Conservation (phyloP, 1,284 basidiomycete species). For the Laetiporus sulphureus region DNA sequence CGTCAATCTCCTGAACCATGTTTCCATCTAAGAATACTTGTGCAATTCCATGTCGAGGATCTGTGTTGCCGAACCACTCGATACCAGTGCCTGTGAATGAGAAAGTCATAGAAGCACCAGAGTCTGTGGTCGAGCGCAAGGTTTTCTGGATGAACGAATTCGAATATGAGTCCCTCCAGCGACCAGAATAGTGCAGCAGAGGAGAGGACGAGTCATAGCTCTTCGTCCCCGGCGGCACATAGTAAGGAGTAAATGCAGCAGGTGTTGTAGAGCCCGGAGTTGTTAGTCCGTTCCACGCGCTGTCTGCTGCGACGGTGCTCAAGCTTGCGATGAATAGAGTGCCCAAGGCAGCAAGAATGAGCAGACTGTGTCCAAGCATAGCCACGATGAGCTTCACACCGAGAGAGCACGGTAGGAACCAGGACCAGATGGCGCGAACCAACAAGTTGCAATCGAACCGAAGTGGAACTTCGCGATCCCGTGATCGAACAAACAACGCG, state of each 20-base stretch:
- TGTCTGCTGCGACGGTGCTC: too few species aligned
- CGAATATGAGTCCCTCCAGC: constrained; percentile 51
- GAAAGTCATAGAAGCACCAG: constrained; percentile 48
- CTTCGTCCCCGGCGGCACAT: constrained; percentile 65
- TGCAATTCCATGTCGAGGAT: constrained; percentile 45
- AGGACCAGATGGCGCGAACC: constrained; percentile 8
- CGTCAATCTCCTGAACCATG: constrained; percentile 37
- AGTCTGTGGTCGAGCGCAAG: constrained; percentile 40
- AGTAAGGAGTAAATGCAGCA: constrained; percentile 54
- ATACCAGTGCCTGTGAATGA: constrained; percentile 64
- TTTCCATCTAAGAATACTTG: constrained; percentile 54
- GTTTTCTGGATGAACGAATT: constrained; percentile 43
- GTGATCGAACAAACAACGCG: constrained; percentile 12
- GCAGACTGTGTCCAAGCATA: too few species aligned
- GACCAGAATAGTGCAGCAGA: constrained; percentile 51
- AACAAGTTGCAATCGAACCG: too few species aligned
- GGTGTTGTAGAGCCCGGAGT: constrained; percentile 42
- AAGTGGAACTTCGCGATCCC: too few species aligned
- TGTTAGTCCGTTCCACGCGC: constrained; percentile 63
- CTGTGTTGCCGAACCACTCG: constrained; percentile 68
- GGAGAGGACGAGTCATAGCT: constrained; percentile 62
- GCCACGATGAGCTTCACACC: constrained; percentile 7
- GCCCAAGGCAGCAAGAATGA: too few species aligned
- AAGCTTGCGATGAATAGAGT: too few species aligned
- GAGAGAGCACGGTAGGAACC: constrained; percentile 21